A percentile compares a stretch with the other conserved stretches of the same genome.
phyloP scores from a whole-genome alignment of 805 yeast genomes.

The Starmerella bombi region DNA sequence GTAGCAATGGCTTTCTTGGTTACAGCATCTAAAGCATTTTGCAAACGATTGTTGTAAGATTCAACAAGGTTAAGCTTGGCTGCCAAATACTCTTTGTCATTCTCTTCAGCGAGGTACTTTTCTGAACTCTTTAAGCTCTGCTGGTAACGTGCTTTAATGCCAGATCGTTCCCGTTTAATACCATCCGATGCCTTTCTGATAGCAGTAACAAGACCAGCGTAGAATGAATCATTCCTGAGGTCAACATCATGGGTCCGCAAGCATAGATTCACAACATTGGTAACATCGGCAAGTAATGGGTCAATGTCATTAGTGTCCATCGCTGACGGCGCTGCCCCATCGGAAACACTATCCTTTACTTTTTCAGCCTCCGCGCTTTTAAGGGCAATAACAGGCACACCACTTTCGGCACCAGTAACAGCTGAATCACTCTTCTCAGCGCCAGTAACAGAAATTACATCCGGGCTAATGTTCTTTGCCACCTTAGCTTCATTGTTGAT shows the following conservation, averaged over 20 bases:
- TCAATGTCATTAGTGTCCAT: slow-evolving; percentile 16
- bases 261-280: slow-evolving; percentile 17
- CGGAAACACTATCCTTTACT: not conserved
- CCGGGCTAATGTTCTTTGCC: not conserved
- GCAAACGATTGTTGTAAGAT: slow-evolving; percentile 47
- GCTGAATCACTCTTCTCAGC: not conserved
- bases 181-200: slow-evolving; percentile 12
- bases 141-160: slow-evolving; percentile 5
- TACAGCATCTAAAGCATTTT: slow-evolving; percentile 53
- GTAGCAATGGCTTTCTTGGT: slow-evolving; percentile 51
- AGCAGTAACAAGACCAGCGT: slow-evolving; percentile 10
- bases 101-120: slow-evolving; percentile 7
- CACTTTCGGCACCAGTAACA: not conserved
- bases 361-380: not conserved
- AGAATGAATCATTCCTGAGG: slow-evolving; percentile 7
- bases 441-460: not conserved
- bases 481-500: slow-evolving; percentile 7
- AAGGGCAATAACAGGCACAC: not conserved
- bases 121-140: slow-evolving; percentile 2
- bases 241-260: slow-evolving; percentile 18
- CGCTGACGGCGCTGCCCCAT: not conserved
- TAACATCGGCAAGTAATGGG: slow-evolving; percentile 20
- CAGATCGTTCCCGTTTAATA: slow-evolving; percentile 11
- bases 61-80: slow-evolving; percentile 44
- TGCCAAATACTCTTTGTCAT: slow-evolving; percentile 24